Evolutionary conservation across 441 rosid genomes (phyloP), one percentile per base, ranked within the genome.

Genomic region (Breynia disticha): DNA sequence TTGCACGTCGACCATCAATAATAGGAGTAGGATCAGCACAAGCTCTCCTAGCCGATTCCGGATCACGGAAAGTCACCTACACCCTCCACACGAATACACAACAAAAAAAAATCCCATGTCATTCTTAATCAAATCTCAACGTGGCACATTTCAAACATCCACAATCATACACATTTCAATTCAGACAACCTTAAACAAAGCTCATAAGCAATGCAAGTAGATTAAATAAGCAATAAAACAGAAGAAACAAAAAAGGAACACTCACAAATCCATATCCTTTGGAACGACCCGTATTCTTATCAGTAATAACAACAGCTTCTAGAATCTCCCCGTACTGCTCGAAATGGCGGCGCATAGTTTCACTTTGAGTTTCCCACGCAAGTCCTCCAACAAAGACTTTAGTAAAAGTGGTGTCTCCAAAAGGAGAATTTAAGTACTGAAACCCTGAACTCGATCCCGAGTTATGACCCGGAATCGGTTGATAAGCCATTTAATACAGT

Each of bases 231-330:
- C 32, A 24, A 47, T 1, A 8, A 15, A 39, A 55, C 18, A 37
- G 16, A 59, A 37, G 21, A 20, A 21, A 9, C 62, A 52, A 64
- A 37, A 21, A 43, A 21, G 54, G 52, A 70, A 69, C 38, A 83
- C 98, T 88, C 87, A 91, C 98, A 72, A 91, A 91, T 65, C 98
- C 98, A 48, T 91, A 91, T 73, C 98, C 98, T 79, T 84, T 91
- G 68, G 98, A 91, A 61, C 98, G 86, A 60, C 90, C 95, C 10
- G 91, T 86, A 67, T 82, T 86, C 83, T 91, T 91, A 67, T 91
- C 98, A 28, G 82, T 66, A 64, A 91, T 86, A 46, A 91, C 98
- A 20, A 86, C 94, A 1, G 97, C 98, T 70, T 91, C 98, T 9
- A 83, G 79, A 70, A 91, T 86, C 11, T 88, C 95, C 15, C 98